Evolutionary conservation across 441 rosid genomes (phyloP).

Genomic region (Erysimum pusillum): DNA sequence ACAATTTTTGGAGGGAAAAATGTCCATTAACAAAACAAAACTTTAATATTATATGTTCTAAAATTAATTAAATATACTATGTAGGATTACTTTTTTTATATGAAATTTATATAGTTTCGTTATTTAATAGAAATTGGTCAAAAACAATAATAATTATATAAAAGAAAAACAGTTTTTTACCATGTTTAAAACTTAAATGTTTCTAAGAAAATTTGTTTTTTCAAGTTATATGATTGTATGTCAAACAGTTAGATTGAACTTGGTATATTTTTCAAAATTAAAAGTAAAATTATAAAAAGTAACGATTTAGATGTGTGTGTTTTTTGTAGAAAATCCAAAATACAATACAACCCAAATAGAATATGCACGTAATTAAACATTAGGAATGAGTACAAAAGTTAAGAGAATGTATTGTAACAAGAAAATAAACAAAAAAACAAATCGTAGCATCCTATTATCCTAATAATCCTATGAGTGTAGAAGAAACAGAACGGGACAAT

Average conservation of each 20-base stretch:
- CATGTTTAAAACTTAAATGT: no score
- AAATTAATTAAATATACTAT: background rate
- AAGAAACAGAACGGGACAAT: slow-evolving; percentile 50
- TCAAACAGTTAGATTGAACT: no score
- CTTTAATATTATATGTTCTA: no score
- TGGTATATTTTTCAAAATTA: no score
- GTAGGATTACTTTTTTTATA: background rate
- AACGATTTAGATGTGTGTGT: no score
- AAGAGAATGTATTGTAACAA: slow-evolving; percentile 36
- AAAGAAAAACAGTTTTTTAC: no score
- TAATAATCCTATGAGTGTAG: slow-evolving; percentile 32
- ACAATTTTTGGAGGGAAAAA: slow-evolving; percentile 27
- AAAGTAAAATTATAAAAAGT: no score
- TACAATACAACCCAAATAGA: background rate
- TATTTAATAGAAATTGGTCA: background rate
- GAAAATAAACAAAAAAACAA: slow-evolving; percentile 10
- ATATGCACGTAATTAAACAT: background rate
- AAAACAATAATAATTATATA: no score
- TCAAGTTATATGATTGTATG: no score
- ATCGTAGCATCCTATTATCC: slow-evolving; percentile 43
- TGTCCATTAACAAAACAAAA: background rate
- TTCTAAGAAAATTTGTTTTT: no score
- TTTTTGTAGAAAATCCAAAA: no score
- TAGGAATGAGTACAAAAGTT: slow-evolving; percentile 25
- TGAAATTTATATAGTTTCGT: background rate